Conservation (phyloP, 1,284 basidiomycete genomes). For the Trametes sp. region DNA sequence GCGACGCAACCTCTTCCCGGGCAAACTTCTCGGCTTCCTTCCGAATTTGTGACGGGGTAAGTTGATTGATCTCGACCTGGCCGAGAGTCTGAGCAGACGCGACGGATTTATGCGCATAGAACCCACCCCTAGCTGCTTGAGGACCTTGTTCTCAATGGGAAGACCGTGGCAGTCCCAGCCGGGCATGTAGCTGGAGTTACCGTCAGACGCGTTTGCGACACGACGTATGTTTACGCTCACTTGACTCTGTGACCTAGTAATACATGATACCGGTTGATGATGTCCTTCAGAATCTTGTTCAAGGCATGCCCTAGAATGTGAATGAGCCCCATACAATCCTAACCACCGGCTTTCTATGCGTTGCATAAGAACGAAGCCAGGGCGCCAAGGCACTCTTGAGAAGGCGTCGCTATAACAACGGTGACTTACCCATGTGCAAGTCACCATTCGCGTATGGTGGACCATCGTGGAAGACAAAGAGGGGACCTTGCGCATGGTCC, state of each 20-base stretch:
- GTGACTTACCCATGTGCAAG: conserved; percentile 86
- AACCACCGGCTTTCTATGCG: neutral
- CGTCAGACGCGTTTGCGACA: neutral
- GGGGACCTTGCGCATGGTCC: conserved; percentile 65
- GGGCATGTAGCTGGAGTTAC: conserved; percentile 77
- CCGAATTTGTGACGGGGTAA: conserved; percentile 74
- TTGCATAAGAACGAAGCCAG: neutral
- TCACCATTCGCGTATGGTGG: conserved; percentile 98
- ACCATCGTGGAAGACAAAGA: conserved; percentile 94
- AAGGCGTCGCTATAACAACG: conserved; percentile 3
- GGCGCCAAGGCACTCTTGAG: neutral
- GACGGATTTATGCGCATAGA: neutral
- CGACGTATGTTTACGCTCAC: conserved; percentile 55
- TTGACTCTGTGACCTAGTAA: conserved; percentile 83
- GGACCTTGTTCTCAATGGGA: conserved; percentile 94
- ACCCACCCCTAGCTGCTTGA: conserved; percentile 77
- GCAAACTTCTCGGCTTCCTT: conserved; percentile 80
- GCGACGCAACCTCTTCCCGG: conserved; percentile 75
- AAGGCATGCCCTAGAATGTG: conserved; percentile 83
- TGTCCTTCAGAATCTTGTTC: conserved; percentile 98
- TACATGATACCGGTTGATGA: conserved; percentile 92
- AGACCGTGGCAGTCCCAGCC: conserved; percentile 99
- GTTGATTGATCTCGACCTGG: conserved; percentile 51
- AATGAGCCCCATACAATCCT: neutral
- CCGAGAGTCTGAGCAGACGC: neutral